These are phyloP conservation scores for Ceratocystis papillata DNA, from an alignment of 2,329 filamentous ascomycete genomes.

Conservation along the genomic window DNA sequence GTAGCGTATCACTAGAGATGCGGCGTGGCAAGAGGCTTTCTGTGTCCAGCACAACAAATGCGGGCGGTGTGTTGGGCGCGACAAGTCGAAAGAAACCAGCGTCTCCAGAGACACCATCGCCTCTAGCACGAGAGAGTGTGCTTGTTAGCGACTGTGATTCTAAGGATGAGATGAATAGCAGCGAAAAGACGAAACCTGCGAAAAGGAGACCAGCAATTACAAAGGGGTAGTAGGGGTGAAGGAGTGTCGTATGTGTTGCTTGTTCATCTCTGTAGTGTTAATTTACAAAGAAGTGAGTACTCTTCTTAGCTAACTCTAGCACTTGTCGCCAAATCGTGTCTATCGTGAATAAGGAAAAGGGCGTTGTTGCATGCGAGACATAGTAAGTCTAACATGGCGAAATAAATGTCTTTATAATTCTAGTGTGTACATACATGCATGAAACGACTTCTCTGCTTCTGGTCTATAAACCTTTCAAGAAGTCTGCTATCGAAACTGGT, in stretches of 20 bases:
- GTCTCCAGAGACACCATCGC: conserved; percentile 15
- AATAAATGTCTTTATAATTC: background rate
- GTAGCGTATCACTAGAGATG: conserved; percentile 21
- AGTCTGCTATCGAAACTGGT: conserved; percentile 68
- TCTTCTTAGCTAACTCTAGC: background rate
- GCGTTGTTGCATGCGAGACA: background rate
- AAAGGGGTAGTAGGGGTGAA: background rate
- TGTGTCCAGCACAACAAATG: conserved; percentile 10
- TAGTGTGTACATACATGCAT: background rate
- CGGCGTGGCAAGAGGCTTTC: conserved; percentile 21
- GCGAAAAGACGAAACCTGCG: background rate
- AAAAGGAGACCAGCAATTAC: conserved; percentile 9
- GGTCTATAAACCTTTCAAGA: conserved; percentile 54
- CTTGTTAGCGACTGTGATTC: conserved; percentile 16
- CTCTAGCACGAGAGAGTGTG: conserved; percentile 21
- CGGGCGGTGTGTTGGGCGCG: background rate
- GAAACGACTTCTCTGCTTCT: background rate
- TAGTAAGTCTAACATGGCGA: background rate
- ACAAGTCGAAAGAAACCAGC: conserved; percentile 16
- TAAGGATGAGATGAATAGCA: conserved; percentile 7
- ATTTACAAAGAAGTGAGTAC: background rate
- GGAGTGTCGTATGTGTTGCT: background rate
- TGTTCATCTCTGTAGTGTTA: conserved; percentile 8
- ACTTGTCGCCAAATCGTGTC: background rate
- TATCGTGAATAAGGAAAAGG: background rate